A percentile compares a stretch with the other conserved stretches of the same genome.
Evolutionary conservation across 2,329 filamentous ascomycete genomes (phyloP).

Genomic region (Ophiostoma tasmaniense): DNA sequence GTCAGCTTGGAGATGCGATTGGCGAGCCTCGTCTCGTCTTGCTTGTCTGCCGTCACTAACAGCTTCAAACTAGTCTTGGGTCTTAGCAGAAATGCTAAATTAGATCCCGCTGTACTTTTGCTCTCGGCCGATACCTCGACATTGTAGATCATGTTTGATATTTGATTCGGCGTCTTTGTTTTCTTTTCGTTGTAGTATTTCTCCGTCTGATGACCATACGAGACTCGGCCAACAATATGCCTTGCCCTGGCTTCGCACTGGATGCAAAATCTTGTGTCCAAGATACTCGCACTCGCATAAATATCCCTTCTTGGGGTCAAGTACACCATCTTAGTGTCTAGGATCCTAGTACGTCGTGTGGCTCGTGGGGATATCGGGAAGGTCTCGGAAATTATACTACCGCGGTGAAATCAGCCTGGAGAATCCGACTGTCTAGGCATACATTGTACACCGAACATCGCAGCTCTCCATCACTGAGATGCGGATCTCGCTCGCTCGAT

Average conservation of each 20-base stretch:
- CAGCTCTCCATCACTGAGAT: too few species aligned
- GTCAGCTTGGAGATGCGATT: not conserved
- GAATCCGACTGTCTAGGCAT: too few species aligned
- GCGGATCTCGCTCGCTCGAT: too few species aligned
- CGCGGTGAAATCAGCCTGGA: not conserved
- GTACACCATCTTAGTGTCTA: not conserved
- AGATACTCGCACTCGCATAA: not conserved
- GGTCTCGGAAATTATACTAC: not conserved
- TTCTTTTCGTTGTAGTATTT: not conserved
- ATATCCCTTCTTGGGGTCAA: not conserved
- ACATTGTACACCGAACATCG: too few species aligned
- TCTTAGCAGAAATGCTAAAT: not conserved
- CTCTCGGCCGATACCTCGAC: not conserved
- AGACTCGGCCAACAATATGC: not conserved
- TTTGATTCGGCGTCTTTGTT: not conserved
- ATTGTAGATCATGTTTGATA: not conserved
- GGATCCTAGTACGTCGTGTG: not conserved
- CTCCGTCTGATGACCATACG: not conserved
- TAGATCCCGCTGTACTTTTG: not conserved
- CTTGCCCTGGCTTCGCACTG: not conserved
- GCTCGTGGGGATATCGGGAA: not conserved
- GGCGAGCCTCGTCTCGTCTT: not conserved
- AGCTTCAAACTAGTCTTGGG: too few species aligned
- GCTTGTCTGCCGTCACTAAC: not conserved
- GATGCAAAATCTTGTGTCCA: not conserved